Evolutionary conservation across 2,329 filamentous ascomycete species (phyloP).

Genomic region (Fusarium algeriense): DNA sequence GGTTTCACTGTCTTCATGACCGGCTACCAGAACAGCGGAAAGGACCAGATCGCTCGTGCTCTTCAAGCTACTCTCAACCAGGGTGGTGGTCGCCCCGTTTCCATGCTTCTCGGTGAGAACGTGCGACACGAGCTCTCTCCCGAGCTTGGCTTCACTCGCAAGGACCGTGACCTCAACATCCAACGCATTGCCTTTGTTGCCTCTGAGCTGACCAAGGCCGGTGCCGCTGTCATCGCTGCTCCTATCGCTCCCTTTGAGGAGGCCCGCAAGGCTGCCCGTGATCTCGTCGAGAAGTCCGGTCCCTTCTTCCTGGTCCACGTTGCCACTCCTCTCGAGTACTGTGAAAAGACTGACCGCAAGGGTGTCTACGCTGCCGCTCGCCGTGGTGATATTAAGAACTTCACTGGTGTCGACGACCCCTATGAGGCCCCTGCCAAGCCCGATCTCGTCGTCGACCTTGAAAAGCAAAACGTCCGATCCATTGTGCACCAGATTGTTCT

Average conservation of each 20-base stretch:
- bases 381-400: constrained; percentile 93
- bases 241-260: constrained; percentile 94
- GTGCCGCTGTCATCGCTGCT: constrained; percentile 94
- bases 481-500: constrained; percentile 98
- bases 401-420: constrained; percentile 97
- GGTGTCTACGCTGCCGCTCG: constrained; percentile 90
- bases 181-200: constrained; percentile 96
- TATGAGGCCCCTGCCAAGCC: constrained; percentile 88
- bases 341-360: constrained; percentile 93
- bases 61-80: constrained; percentile 98
- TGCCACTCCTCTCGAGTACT: constrained; percentile 89
- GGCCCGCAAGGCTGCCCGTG: constrained; percentile 80
- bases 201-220: constrained; percentile 90
- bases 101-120: constrained; percentile 93
- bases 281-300: constrained; percentile 88
- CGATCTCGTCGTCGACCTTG: constrained; percentile 85
- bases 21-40: constrained; percentile 95
- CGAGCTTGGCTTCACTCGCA: constrained; percentile 93
- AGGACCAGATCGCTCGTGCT: constrained; percentile 95
- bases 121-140: constrained; percentile 93
- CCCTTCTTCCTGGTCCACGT: constrained; percentile 97
- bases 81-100: constrained; percentile 94
- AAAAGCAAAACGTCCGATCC: constrained; percentile 88
- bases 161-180: constrained; percentile 95
- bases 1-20: constrained; percentile 99